Conservation (phyloP, 2,329 filamentous ascomycete species). For the Epichloe coenophiala region DNA sequence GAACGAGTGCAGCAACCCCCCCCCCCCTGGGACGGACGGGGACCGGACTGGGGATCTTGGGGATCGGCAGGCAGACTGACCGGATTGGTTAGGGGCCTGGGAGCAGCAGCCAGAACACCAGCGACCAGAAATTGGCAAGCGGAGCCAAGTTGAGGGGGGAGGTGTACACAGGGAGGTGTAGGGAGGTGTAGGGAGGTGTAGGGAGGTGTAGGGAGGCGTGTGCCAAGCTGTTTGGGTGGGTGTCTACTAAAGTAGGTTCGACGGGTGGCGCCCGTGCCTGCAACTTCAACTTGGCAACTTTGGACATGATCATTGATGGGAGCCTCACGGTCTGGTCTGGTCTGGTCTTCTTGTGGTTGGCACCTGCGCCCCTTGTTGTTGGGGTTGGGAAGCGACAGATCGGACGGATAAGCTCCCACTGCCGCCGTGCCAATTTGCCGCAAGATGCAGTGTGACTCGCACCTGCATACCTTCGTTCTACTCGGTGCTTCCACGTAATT, state of each 20-base stretch:
- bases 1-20: too few species aligned
- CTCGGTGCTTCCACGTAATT: too few species aligned
- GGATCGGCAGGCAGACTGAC: too few species aligned
- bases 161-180: background rate
- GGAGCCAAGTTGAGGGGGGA: background rate
- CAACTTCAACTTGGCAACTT: background rate
- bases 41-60: background rate
- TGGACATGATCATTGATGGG: too few species aligned
- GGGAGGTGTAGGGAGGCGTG: background rate
- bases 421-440: background rate
- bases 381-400: background rate
- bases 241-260: background rate
- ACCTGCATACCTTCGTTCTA: background rate
- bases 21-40: background rate
- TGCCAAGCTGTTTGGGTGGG: too few species aligned
- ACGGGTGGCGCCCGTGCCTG: conserved; percentile 1
- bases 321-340: too few species aligned
- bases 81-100: too few species aligned
- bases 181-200: background rate
- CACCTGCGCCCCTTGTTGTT: too few species aligned
- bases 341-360: too few species aligned
- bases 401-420: background rate
- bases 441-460: background rate
- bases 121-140: conserved; percentile 2
- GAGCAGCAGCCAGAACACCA: background rate